Conservation (phyloP, 116 monocot genomes). For the Papilionanthe hybrid region DNA sequence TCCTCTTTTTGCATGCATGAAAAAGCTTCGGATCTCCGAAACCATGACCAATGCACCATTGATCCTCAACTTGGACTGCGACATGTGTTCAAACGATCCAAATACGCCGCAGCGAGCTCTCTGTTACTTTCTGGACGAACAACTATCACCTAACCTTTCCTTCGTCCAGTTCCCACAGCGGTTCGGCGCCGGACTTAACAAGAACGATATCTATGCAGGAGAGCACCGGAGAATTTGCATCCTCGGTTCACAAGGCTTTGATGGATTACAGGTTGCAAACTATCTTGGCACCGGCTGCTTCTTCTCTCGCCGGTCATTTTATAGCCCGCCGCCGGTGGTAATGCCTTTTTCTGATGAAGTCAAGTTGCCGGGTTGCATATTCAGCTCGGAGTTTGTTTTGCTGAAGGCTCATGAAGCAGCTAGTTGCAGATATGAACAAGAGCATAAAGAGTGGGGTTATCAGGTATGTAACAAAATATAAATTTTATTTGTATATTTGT, state of each 20-base stretch:
- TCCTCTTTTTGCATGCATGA: not conserved
- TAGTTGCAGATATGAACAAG: constrained; percentile 21
- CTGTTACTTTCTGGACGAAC: constrained; percentile 59
- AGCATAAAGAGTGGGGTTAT: constrained; percentile 4
- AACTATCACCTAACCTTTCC: constrained; percentile 19
- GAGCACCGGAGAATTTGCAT: constrained; percentile 30
- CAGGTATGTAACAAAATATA: no score
- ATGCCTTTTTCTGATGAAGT: not conserved
- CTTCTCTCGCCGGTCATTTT: constrained; percentile 23
- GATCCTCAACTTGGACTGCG: constrained; percentile 74
- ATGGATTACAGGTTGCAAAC: constrained; percentile 43
- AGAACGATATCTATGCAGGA: constrained; percentile 52
- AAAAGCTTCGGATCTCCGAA: constrained; percentile 44
- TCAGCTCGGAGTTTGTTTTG: constrained; percentile 17
- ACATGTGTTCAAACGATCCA: constrained; percentile 63
- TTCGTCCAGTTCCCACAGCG: constrained; percentile 81
- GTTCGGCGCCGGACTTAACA: constrained; percentile 39
- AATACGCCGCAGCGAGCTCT: constrained; percentile 37
- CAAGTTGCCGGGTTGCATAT: not conserved
- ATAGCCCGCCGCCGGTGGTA: not conserved
- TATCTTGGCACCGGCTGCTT: constrained; percentile 61
- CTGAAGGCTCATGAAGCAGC: constrained; percentile 19
- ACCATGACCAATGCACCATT: constrained; percentile 55
- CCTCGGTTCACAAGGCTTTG: constrained; percentile 37
- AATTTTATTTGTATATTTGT: no score